Base-by-base conservation (phyloP, 176 grass and related monocot species). In the Lolium rigidum region DNA sequence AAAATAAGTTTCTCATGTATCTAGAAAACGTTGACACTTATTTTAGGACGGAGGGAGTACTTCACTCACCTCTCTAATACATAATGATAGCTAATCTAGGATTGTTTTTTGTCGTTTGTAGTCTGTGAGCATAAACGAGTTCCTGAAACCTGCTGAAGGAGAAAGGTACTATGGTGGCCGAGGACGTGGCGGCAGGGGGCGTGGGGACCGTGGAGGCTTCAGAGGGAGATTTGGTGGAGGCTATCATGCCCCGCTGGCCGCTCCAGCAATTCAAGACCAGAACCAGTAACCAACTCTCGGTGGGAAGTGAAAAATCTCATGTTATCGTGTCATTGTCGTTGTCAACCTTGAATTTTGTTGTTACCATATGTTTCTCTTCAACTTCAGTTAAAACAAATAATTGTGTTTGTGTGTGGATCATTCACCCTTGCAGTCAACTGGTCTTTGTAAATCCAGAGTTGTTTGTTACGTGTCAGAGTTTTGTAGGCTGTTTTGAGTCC, bases 141-240 rank as follows among this genome's bases (percentile, higher is more conserved):
- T 52, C 14, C 51, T 54, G 14, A 17, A 95, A 82, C 93, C 93
- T 15, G 89, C 91, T 78, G 93, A 35, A 35, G 31, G 95, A 70
- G 91, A 93, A 49, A 88, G 88, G 59, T 82, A 58, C 85, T 92
- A 93, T 68, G 90, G 81, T 1, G 89, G 95, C 2, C 89, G 95
- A 13, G 95, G 95, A 0, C 91, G 89, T 39, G 89, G 91, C 22
- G 89, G 91, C 55, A 93, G 89, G 59, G 93, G 89, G 3, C 91
- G 95, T 0, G 88, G 87, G n/a, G 85, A 87, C 41, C 90, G 89
- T 10, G 95, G 89, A 35, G 87, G 84, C 20, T 92, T 91, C 71
- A 66, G 80, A 80, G 91, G 87, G 52, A 86, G 88, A 51, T 88
- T 74, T 17, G 88, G 78, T 70, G 82, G 87, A 10, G 83, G 82